Percentiles rank a stretch among this genome's conserved stretches.
Evolutionary conservation across 768 basidiomycete species (phyloP).

Genomic region (Russula griseocarnosa): DNA sequence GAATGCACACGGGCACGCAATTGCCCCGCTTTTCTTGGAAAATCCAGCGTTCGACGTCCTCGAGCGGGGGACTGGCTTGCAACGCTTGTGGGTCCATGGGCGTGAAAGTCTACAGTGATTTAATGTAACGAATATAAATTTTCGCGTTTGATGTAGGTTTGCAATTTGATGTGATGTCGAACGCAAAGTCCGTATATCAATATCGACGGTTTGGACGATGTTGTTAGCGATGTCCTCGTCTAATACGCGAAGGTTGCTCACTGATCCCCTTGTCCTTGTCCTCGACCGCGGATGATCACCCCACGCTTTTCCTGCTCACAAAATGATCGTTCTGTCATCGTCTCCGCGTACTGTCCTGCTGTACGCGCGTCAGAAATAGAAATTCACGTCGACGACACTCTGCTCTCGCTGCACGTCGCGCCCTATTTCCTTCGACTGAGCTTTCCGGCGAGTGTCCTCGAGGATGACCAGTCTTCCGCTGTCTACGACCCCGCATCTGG

Average conservation of each 20-base stretch:
- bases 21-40: slow-evolving; percentile 82
- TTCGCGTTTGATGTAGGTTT: no score
- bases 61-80: slow-evolving; percentile 64
- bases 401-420: slow-evolving; percentile 72
- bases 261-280: not conserved
- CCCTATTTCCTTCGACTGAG: slow-evolving; percentile 82
- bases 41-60: slow-evolving; percentile 72
- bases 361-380: slow-evolving; percentile 74
- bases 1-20: slow-evolving; percentile 87
- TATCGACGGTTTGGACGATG: not conserved
- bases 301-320: slow-evolving; percentile 71
- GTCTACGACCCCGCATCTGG: slow-evolving; percentile 74
- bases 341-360: slow-evolving; percentile 67
- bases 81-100: slow-evolving; percentile 40
- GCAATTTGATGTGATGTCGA: not conserved
- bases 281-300: slow-evolving; percentile 55
- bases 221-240: not conserved
- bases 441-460: slow-evolving; percentile 63
- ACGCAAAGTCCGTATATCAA: no score
- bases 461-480: slow-evolving; percentile 65
- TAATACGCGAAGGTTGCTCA: not conserved
- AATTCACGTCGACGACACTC: slow-evolving; percentile 65
- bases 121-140: no score
- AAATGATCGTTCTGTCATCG: slow-evolving; percentile 48
- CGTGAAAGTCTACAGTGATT: not conserved